Evolutionary conservation across 176 grass and related monocot genomes (phyloP).

Genomic region (Musa beccarii): DNA sequence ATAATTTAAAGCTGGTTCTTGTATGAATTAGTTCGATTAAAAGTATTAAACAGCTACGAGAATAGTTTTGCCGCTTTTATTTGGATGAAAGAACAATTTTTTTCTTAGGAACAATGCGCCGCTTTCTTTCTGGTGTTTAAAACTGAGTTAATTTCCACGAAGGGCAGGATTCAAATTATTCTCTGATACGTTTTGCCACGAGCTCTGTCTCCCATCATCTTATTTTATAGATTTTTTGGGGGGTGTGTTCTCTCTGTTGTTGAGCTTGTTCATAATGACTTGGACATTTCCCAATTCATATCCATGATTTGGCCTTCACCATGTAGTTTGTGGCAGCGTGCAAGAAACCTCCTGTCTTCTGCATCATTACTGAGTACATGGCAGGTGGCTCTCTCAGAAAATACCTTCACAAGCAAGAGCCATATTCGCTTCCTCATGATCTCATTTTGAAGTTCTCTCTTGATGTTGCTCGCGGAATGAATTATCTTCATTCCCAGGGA

Average conservation of each 20-base stretch:
- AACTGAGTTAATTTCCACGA: no score
- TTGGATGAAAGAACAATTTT: no score
- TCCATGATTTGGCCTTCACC: not conserved
- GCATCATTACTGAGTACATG: conserved; percentile 96
- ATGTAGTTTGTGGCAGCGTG: conserved; percentile 90
- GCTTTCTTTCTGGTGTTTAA: conserved; percentile 10
- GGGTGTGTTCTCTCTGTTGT: not conserved
- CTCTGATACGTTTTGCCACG: no score
- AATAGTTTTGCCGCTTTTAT: no score
- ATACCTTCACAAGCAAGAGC: conserved; percentile 87
- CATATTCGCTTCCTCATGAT: conserved; percentile 63
- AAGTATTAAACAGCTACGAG: no score
- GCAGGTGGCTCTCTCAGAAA: conserved; percentile 87
- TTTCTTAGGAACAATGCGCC: not conserved
- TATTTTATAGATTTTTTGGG: no score
- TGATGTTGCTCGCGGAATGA: conserved; percentile 92
- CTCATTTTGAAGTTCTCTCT: conserved; percentile 74
- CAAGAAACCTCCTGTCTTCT: conserved; percentile 93
- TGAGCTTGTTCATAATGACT: not conserved
- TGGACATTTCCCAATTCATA: not conserved
- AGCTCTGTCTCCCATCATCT: not conserved
- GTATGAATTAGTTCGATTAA: no score
- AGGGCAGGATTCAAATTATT: no score
- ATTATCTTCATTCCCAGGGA: conserved; percentile 81
- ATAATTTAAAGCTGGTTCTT: no score